Evolutionary conservation across 1,284 basidiomycete species (phyloP), one percentile per base, ranked within the genome.

Genomic region (Malassezia yamatoensis): DNA sequence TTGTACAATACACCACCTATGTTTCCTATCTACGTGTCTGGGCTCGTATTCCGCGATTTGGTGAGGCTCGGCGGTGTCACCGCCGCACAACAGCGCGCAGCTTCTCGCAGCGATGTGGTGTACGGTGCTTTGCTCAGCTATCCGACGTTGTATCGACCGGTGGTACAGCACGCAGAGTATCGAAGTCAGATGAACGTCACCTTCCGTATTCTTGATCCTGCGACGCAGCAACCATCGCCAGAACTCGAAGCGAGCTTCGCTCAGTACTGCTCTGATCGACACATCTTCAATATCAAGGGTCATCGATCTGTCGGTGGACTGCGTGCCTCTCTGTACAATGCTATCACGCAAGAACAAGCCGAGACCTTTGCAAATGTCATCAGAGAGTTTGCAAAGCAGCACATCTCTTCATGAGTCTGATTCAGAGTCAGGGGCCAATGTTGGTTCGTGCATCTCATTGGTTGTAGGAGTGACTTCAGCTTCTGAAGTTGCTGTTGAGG

Each of bases 1-100:
- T 78, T 98, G 76, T 88, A 91, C 78, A 96, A 99, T 53, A 99
- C 94, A 1, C 94, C 94, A 1, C 84, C 90, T 1, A 88, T 90
- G 66, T 84, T 98, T 73, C 78, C 90, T 54, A 86, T 99, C 69
- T 98, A 98, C 77, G 84, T 96, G 58, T 82, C 87, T 3, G 87
- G 87, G 2, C 80, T 98, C 44, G 90, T 96, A 16, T 81, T 98
- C 60, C 78, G 82, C 71, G 80, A 86, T 55, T 84, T 87, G 73
- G 62, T 79, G 20, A 58, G 58, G 24, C 63, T 70, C 20, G 89
- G 89, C 12, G 88, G 90, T 0, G 76, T 96, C 45, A 65, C 77
- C 49, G 83, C 64, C 16, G 67, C 69, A 6, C 54, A 59, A n/a
- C 54, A 71, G 50, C 58, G 66, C 0, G 58, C 64, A 1, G 45